A percentile compares a stretch with the other conserved stretches of the same genome.
phyloP scores from a whole-genome alignment of 2,329 filamentous ascomycete species.

The Phyllosticta citribraziliensis region DNA sequence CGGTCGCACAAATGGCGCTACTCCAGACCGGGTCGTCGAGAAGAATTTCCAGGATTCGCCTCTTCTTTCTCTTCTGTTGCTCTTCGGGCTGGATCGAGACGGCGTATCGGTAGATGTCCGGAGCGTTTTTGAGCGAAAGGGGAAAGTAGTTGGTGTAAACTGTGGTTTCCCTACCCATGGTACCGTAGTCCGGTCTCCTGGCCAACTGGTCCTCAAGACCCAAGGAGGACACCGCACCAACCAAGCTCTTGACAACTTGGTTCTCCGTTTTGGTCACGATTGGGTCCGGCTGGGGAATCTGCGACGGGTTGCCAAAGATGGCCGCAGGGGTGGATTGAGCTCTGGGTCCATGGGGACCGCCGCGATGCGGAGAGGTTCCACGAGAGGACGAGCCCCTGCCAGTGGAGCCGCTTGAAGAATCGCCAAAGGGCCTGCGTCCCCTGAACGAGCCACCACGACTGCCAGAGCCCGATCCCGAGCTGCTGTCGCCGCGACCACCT shows the following conservation, averaged over 20 bases:
- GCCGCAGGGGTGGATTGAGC: constrained; percentile 2
- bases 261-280: constrained; percentile 22
- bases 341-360: constrained; percentile 1
- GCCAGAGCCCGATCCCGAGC: constrained; percentile 7
- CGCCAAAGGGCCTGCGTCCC: constrained; percentile 3
- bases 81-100: constrained; percentile 24
- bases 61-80: constrained; percentile 36
- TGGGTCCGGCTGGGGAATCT: constrained; percentile 4
- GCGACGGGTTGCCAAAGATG: constrained; percentile 4
- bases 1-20: constrained; percentile 25
- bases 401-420: constrained; percentile 3
- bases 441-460: constrained; percentile 4
- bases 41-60: constrained; percentile 39
- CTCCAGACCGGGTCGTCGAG: constrained; percentile 24
- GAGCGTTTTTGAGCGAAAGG: constrained; percentile 21
- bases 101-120: constrained; percentile 20
- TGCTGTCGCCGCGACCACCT: constrained; percentile 11
- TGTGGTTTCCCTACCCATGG: constrained; percentile 25
- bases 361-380: constrained; percentile 4
- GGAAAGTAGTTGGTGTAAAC: constrained; percentile 34
- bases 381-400: constrained; percentile 3
- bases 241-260: constrained; percentile 17
- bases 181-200: constrained; percentile 25
- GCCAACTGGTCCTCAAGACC: constrained; percentile 19
- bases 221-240: constrained; percentile 16